phyloP scores from a whole-genome alignment of 75 land plant genomes.

The Selaginella tamariscina region DNA sequence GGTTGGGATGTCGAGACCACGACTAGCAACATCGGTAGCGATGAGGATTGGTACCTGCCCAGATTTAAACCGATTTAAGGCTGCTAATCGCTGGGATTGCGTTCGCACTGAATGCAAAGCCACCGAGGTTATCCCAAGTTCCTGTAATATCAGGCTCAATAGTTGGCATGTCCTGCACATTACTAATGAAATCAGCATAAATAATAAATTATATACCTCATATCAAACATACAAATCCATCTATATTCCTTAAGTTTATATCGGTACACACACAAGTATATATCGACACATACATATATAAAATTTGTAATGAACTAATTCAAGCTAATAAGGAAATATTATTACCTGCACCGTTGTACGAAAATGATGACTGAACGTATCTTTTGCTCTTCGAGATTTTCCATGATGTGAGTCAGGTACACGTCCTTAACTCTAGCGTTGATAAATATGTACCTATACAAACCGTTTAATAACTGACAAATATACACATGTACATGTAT shows the following conservation, averaged over 20 bases:
- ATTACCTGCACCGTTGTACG: conserved; percentile 87
- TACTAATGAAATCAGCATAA: background rate
- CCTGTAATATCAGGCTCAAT: conserved; percentile 62
- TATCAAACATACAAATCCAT: background rate
- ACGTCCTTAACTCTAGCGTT: conserved; percentile 73
- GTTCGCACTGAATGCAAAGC: conserved; percentile 79
- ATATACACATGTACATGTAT: too few relatives aligned
- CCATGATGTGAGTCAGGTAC: conserved; percentile 56
- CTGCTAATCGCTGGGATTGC: conserved; percentile 66
- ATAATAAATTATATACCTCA: background rate
- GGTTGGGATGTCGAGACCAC: conserved; percentile 97
- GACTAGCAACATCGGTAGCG: conserved; percentile 97
- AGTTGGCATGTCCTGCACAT: conserved; percentile 71
- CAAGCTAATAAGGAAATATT: too few relatives aligned
- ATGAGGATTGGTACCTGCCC: conserved; percentile 66
- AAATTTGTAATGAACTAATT: too few relatives aligned
- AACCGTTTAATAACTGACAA: too few relatives aligned
- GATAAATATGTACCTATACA: conserved; percentile 62
- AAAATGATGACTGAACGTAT: conserved; percentile 92
- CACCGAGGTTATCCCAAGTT: conserved; percentile 49
- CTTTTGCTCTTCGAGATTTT: conserved; percentile 52
- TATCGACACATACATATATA: too few relatives aligned
- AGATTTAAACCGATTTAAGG: conserved; percentile 78
- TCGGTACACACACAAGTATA: too few relatives aligned
- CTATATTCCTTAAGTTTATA: too few relatives aligned